Evolutionary conservation across 2,329 filamentous ascomycete genomes (phyloP).

Genomic region (Colletotrichum sp.): DNA sequence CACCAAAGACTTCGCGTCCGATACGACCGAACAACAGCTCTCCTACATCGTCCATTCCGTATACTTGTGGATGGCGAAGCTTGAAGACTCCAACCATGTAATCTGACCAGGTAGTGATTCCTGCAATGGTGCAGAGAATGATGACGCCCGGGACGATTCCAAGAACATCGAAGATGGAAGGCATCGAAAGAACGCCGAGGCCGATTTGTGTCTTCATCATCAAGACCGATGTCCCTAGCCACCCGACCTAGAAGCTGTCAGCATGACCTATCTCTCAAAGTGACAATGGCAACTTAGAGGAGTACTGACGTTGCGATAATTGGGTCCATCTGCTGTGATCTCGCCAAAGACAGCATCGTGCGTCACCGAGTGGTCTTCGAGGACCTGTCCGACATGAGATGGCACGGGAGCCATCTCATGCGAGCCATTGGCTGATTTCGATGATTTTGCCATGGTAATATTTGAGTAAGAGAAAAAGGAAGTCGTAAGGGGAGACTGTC

Average conservation of each 20-base stretch:
- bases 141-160: slow-evolving; percentile 54
- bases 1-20: slow-evolving; percentile 47
- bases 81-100: slow-evolving; percentile 56
- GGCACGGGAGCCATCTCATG: neutral
- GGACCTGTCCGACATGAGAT: neutral
- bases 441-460: neutral
- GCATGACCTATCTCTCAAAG: neutral
- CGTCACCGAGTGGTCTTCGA: neutral
- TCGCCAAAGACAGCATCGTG: slow-evolving; percentile 40
- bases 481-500: neutral
- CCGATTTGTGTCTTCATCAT: slow-evolving; percentile 52
- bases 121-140: slow-evolving; percentile 40
- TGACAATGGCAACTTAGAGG: slow-evolving; percentile 33
- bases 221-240: slow-evolving; percentile 44
- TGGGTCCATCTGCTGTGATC: slow-evolving; percentile 23
- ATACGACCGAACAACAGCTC: slow-evolving; percentile 49
- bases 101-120: slow-evolving; percentile 52
- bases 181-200: slow-evolving; percentile 52
- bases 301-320: slow-evolving; percentile 8
- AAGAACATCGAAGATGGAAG: slow-evolving; percentile 46
- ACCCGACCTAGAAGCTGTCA: slow-evolving; percentile 38
- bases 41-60: slow-evolving; percentile 57
- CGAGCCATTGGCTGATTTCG: neutral
- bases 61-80: slow-evolving; percentile 51
- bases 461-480: neutral